Base-by-base conservation (phyloP, 139 green algal species). In the Astrephomene gubernaculifera region DNA sequence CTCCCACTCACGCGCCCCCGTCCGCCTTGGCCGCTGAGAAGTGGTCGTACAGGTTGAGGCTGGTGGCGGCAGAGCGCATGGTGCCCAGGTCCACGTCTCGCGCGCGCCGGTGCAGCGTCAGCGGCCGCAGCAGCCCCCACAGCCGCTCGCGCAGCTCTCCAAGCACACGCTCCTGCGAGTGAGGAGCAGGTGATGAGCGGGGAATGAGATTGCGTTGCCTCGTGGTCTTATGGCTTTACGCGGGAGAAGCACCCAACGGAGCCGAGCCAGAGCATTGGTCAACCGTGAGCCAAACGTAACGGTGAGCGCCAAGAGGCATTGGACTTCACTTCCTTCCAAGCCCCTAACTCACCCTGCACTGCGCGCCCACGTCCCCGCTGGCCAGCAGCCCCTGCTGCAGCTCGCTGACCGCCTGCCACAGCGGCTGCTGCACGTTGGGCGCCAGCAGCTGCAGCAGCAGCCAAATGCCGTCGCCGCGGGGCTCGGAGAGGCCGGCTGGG, bases 41-140 rank as follows among this genome's bases (percentile, higher is more conserved):
- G 63, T 84, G 78, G 78, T 84, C 78, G 33, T 75, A 84, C 4
- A 84, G 78, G 60, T 84, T 84, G 61, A 84, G 63, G 60, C 36
- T 52, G 19, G 78, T 84, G 63, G 63, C 22, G 43, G 43, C 33
- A 0, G 41, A 41, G 8, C 78, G 61, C 63, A 74, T 64, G 43
- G n/a, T 39, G 31, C 4, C 33, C 31, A 84, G 78, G 21, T 84
- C 78, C 22, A 61, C n/a, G 21, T 74, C 78, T 3, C 61, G 63
- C 1, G 78, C 78, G 22, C 38, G 43, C n/a, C 78, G 78, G n/a
- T 39, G 12, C 78, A 84, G 78, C 60, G 21, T 57, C 41, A 84
- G 78, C 43, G 78, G 78, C 31, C 78, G 41, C 78, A 84, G 78
- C 78, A 74, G n/a, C 2, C 29, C 63, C 78, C 61, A 74, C 61